phyloP scores from a whole-genome alignment of 108 stramenopile genomes.

The Discostella stelligeroides region DNA sequence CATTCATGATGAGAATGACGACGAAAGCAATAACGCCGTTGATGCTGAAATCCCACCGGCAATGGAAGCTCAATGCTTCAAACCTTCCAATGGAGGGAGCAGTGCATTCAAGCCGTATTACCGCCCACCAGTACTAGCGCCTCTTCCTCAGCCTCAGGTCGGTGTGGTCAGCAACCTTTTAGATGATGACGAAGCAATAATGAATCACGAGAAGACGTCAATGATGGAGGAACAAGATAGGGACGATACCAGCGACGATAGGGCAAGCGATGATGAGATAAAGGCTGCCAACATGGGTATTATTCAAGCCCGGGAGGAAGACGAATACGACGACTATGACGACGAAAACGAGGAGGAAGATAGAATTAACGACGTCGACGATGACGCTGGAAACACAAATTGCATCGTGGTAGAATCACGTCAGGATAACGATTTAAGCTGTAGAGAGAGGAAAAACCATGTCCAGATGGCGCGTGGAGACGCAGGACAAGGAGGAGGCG shows the following conservation, averaged over 20 bases:
- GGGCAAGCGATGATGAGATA: conserved; percentile 17
- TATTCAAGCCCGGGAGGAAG: neutral
- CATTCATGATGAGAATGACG: conserved; percentile 3
- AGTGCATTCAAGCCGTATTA: conserved; percentile 7
- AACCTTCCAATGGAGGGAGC: neutral
- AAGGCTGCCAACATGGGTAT: conserved; percentile 5
- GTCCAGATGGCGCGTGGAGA: neutral
- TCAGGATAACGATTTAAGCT: conserved; percentile 13
- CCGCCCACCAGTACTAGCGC: too few relatives aligned
- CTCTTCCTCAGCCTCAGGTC: too few relatives aligned
- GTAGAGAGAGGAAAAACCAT: neutral
- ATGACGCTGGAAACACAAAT: neutral
- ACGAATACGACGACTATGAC: neutral
- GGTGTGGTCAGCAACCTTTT: too few relatives aligned
- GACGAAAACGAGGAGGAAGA: neutral
- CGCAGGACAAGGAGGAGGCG: neutral
- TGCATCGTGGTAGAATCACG: conserved; percentile 7
- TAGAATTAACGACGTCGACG: neutral
- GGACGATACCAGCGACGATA: neutral
- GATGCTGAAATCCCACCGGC: neutral
- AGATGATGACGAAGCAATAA: too few relatives aligned
- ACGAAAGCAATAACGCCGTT: neutral
- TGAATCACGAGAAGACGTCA: too few relatives aligned
- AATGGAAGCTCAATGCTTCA: neutral
- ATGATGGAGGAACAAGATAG: neutral